Percentiles rank a stretch among this genome's conserved stretches.
Evolutionary conservation across 192 early-diverging fungal genomes (phyloP).

Genomic region (Umbelopsis isabellina): DNA sequence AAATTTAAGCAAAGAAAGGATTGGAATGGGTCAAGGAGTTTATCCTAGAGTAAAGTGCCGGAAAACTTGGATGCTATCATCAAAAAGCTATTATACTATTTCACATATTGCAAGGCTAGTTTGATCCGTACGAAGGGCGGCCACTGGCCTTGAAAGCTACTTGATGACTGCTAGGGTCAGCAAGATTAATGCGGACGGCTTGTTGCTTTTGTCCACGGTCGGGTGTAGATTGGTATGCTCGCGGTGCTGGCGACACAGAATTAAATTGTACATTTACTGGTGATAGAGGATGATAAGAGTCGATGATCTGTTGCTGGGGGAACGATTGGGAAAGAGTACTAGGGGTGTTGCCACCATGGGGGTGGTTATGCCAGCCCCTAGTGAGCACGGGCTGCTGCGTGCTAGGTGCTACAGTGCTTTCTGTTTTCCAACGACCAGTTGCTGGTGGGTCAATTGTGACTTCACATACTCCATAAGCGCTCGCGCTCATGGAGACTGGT

Average conservation of each 20-base stretch:
- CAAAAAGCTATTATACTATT: background rate
- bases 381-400: background rate
- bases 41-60: too few relatives aligned
- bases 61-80: background rate
- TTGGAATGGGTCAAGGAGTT: background rate
- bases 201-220: background rate
- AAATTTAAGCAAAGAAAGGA: background rate
- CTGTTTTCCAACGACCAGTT: background rate
- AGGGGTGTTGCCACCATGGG: background rate
- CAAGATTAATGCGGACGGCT: constrained; percentile 1
- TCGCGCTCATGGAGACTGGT: constrained; percentile 8
- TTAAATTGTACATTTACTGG: background rate
- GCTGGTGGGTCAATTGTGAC: background rate
- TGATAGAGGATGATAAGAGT: constrained; percentile 2
- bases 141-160: background rate
- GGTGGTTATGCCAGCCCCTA: background rate
- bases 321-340: background rate
- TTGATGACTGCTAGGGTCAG: constrained; percentile 3
- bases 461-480: constrained; percentile 10
- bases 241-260: constrained; percentile 4
- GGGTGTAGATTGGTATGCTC: background rate
- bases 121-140: background rate
- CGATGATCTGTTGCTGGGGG: constrained; percentile 11
- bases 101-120: background rate
- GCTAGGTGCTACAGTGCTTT: background rate